phyloP scores from a whole-genome alignment of 306 rosid species.

The Erythrophleum fordii region DNA sequence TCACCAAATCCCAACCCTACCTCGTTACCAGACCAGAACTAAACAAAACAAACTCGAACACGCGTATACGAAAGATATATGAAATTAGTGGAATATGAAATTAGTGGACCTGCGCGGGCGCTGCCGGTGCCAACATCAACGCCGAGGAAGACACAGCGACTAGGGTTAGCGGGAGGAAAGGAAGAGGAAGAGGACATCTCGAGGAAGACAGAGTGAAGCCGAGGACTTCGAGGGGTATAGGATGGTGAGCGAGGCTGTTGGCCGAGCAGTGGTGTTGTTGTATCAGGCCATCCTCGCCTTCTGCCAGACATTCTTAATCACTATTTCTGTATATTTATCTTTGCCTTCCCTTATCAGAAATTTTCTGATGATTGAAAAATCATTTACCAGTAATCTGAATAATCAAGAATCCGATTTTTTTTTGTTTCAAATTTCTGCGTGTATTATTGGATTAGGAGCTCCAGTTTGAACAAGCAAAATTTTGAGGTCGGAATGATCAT shows the following conservation, averaged over 20 bases:
- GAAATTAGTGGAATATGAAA: conserved; percentile 23
- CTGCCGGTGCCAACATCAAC: conserved; percentile 96
- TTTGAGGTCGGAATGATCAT: background rate
- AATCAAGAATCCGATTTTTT: background rate
- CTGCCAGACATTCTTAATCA: conserved; percentile 39
- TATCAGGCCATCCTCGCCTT: conserved; percentile 43
- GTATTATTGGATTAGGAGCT: background rate
- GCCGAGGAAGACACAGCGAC: conserved; percentile 76
- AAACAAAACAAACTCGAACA: background rate
- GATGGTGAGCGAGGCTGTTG: conserved; percentile 31
- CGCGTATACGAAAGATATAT: background rate
- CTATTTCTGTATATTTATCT: background rate
- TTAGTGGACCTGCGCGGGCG: conserved; percentile 84
- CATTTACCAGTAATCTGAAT: background rate
- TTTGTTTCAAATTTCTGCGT: background rate
- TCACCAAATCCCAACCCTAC: background rate
- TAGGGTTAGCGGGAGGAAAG: conserved; percentile 15
- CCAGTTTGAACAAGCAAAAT: background rate
- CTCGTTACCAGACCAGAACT: background rate
- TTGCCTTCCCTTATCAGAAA: background rate
- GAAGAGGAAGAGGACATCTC: conserved; percentile 56
- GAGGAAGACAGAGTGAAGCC: conserved; percentile 30
- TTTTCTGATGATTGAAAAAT: background rate
- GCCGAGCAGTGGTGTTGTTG: conserved; percentile 39
- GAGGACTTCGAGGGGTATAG: conserved; percentile 3